Conservation (phyloP, 805 yeast genomes). For the Lipomyces japonicus region DNA sequence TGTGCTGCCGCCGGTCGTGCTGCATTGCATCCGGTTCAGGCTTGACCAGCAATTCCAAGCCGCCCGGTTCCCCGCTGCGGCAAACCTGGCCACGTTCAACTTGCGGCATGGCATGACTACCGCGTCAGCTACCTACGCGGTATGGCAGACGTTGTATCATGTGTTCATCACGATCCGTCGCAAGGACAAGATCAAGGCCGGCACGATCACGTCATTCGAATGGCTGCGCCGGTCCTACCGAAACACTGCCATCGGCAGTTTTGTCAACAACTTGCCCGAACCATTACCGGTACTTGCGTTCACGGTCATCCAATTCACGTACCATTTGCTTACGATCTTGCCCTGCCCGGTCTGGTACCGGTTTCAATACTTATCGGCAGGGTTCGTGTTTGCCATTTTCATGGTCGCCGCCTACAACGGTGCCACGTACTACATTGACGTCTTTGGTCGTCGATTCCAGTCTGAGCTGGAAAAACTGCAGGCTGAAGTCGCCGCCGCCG, state of each 20-base stretch:
- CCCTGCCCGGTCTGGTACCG: constrained; percentile 86
- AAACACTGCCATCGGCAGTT: constrained; percentile 60
- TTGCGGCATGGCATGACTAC: constrained; percentile 64
- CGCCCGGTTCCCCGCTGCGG: constrained; percentile 76
- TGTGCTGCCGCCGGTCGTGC: constrained; percentile 79
- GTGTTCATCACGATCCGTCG: constrained; percentile 82
- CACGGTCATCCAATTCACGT: constrained; percentile 78
- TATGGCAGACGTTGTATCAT: constrained; percentile 90
- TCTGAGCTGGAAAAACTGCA: constrained; percentile 74
- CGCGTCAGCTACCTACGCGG: constrained; percentile 76
- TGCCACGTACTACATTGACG: constrained; percentile 89
- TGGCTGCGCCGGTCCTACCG: constrained; percentile 66
- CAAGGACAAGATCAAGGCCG: constrained; percentile 77
- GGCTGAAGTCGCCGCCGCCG: constrained; percentile 68
- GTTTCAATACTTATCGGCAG: constrained; percentile 60
- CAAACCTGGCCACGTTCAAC: constrained; percentile 65
- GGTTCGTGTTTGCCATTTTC: constrained; percentile 70
- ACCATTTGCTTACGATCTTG: constrained; percentile 82
- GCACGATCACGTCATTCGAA: constrained; percentile 83
- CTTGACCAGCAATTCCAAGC: constrained; percentile 41
- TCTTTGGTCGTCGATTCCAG: constrained; percentile 84
- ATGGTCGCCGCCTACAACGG: constrained; percentile 83
- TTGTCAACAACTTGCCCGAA: constrained; percentile 78
- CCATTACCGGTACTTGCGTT: constrained; percentile 85
- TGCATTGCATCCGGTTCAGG: constrained; percentile 76